Base-by-base conservation (phyloP, 2,329 filamentous ascomycete genomes). In the Colletotrichum trifolii region DNA sequence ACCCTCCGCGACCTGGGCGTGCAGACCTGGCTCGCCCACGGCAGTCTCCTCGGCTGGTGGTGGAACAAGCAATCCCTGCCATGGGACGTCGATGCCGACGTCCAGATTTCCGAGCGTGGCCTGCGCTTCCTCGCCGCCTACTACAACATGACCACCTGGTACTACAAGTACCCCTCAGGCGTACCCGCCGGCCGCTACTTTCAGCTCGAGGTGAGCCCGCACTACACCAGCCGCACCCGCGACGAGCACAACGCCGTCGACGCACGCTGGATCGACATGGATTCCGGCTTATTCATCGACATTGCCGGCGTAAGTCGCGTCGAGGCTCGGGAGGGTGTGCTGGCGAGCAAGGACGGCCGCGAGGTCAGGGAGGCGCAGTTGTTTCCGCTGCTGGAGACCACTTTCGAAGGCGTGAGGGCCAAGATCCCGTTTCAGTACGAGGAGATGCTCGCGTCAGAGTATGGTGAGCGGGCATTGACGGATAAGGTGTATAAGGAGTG, bases 21-120 rank as follows among this genome's bases (percentile, higher is more conserved):
- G 63, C 89, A 94, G 75, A 94, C 92, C 6, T 95, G 92, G 92
- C 86, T 95, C 65, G 91, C 92, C 71, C 92, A 95, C 73, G 91
- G 91, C n/a, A 91, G 90, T n/a, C 79, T 95, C 36, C 80, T 96
- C 38, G 92, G 92, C 7, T 96, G 92, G 92, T 95, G 91, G 91
- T 95, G 92, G 92, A 93, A 92, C 70, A 82, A 82, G 52, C 80
- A 79, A 74, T 78, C 77, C 67, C 85, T 94, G 74, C 91, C 91
- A 0, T 93, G 91, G 91, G 91, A 94, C 74, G 87, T 87, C 76
- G 91, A 94, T 73, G 82, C 93, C 49, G 91, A 94, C 74, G 90
- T 91, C 2, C 91, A 94, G 75, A 86, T 94, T 34, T 87, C 87
- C 7, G 86, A 86, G 65, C 78, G 84, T 33, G 92, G 90, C 48